Conservation (phyloP, 2,329 filamentous ascomycete species). For the Ophiosphaerella korrae region DNA sequence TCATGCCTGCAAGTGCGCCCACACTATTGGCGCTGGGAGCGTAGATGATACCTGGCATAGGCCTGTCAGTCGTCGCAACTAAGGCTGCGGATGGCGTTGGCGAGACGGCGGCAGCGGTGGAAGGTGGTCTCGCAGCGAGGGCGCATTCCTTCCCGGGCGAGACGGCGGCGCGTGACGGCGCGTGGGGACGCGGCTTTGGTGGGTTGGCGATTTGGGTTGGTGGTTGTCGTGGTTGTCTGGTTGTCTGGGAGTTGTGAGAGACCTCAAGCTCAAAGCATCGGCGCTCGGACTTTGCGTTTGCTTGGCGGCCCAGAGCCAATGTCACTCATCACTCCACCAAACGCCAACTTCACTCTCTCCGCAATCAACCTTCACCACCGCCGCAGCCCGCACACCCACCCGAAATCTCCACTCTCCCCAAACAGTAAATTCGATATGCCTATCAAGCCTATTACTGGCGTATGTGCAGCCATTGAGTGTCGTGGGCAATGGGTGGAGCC, state of each 20-base stretch:
- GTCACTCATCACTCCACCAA: constrained; percentile 32
- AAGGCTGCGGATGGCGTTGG: constrained; percentile 8
- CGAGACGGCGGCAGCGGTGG: constrained; percentile 6
- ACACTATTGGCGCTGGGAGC: constrained; percentile 37
- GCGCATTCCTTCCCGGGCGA: constrained; percentile 9
- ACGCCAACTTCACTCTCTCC: constrained; percentile 32
- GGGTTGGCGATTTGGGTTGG: constrained; percentile 1
- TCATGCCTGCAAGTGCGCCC: constrained; percentile 42
- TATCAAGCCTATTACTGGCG: constrained; percentile 58
- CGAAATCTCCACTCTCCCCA: constrained; percentile 35
- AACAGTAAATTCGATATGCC: constrained; percentile 44
- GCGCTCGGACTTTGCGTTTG: constrained; percentile 9
- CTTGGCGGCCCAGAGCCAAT: constrained; percentile 2
- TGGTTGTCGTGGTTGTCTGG: constrained; percentile 8
- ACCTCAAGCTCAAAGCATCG: constrained; percentile 22
- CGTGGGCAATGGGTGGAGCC: constrained; percentile 11
- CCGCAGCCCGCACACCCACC: constrained; percentile 31
- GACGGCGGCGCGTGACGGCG: constrained; percentile 10
- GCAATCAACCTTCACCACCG: constrained; percentile 34
- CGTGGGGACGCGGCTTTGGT: constrained; percentile 8
- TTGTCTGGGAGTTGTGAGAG: constrained; percentile 19
- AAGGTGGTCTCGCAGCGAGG: constrained; percentile 3
- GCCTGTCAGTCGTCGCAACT: constrained; percentile 19
- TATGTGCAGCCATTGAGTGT: constrained; percentile 49
- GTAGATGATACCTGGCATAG: constrained; percentile 41